These are phyloP conservation scores for Yamadazyma trypodendri DNA, from an alignment of 1,139 yeast genomes.

Conservation along the genomic window DNA sequence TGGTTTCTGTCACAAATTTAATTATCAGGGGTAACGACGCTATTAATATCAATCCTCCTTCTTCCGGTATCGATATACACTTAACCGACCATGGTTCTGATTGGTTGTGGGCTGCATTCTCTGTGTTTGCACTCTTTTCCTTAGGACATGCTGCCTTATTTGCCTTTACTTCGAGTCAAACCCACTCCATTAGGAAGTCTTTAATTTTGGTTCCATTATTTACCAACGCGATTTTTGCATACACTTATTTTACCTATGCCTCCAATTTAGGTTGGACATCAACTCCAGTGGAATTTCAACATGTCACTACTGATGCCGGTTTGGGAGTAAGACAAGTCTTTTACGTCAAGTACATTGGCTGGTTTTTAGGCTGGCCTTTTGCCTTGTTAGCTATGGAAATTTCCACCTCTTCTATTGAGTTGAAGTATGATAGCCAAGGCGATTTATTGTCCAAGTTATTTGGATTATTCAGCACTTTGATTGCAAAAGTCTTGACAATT, in stretches of 20 bases:
- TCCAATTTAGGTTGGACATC: constrained; percentile 66
- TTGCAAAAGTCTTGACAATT: constrained; percentile 39
- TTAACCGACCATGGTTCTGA: constrained; percentile 61
- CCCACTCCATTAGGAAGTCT: constrained; percentile 34
- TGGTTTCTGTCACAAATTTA: constrained; percentile 17
- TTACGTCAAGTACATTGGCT: constrained; percentile 64
- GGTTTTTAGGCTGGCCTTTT: constrained; percentile 64
- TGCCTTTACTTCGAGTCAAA: constrained; percentile 36
- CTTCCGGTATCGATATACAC: constrained; percentile 45
- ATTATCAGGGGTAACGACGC: constrained; percentile 43
- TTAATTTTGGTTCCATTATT: constrained; percentile 47
- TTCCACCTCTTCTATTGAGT: constrained; percentile 36
- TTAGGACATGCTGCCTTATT: constrained; percentile 40
- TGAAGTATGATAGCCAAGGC: constrained; percentile 16
- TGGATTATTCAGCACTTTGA: constrained; percentile 23
- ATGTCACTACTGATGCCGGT: constrained; percentile 37
- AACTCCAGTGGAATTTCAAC: constrained; percentile 54
- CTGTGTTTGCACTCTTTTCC: constrained; percentile 45
- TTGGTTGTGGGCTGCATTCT: constrained; percentile 71
- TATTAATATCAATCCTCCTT: constrained; percentile 44
- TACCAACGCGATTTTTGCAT: constrained; percentile 46
- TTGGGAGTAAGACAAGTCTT: constrained; percentile 59
- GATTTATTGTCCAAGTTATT: constrained; percentile 25
- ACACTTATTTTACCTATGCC: constrained; percentile 62
- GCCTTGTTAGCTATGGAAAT: constrained; percentile 47